Evolutionary conservation across 345 rosid genomes (phyloP).

Genomic region (Citrus maxima): DNA sequence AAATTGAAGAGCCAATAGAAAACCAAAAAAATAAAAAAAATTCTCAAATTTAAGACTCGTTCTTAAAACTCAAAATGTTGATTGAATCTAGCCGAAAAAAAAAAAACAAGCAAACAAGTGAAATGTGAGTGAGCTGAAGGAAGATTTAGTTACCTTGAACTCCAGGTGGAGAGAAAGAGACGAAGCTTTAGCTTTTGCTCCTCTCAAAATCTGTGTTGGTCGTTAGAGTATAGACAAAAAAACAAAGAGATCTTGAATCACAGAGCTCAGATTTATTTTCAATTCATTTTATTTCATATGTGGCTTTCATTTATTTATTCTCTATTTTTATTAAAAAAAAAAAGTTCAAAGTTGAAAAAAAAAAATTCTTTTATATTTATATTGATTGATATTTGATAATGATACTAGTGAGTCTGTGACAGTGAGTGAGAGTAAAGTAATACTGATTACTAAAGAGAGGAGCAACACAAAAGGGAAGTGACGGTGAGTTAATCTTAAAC

Average conservation of each 20-base stretch:
- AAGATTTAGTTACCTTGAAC: slow-evolving; percentile 1
- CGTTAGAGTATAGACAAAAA: neutral
- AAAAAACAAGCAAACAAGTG: neutral
- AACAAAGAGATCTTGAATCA: slow-evolving; percentile 9
- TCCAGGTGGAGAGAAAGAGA: neutral
- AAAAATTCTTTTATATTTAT: neutral
- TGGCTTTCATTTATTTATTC: neutral
- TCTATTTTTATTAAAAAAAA: neutral
- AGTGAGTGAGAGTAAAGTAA: neutral
- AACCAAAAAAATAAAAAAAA: neutral
- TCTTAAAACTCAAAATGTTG: neutral
- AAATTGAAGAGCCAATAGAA: neutral
- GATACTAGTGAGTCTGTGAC: neutral
- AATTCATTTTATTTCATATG: neutral
- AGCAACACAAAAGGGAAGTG: neutral
- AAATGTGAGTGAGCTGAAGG: neutral
- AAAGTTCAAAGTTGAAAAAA: too few relatives aligned
- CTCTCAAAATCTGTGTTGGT: neutral
- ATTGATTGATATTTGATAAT: neutral
- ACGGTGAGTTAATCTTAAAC: neutral
- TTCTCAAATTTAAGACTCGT: neutral
- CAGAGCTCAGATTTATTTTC: neutral
- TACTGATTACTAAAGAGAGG: neutral
- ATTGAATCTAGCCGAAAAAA: neutral
- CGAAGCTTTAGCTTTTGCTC: neutral